Evolutionary conservation across 164 flowering plant species (phyloP).

Genomic region (Berberis thunbergii): DNA sequence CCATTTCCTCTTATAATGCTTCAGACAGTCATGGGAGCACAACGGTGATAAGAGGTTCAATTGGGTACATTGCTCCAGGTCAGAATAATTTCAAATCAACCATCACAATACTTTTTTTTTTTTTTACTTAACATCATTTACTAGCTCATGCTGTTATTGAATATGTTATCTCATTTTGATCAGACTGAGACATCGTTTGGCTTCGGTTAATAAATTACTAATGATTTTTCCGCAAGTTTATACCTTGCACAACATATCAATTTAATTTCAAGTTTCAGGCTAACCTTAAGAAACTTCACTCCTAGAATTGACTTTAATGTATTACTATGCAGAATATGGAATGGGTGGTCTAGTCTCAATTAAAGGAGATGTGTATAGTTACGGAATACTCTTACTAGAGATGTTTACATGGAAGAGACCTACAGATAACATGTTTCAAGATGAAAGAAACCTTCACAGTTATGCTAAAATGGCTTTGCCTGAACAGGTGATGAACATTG

Average conservation of each 20-base stretch:
- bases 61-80: slow-evolving; percentile 1
- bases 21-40: background rate
- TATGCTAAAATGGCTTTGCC: background rate
- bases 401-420: background rate
- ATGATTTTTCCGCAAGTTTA: too few relatives aligned
- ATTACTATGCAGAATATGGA: background rate
- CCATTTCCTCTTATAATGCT: background rate
- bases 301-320: too few relatives aligned
- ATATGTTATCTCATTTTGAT: too few relatives aligned
- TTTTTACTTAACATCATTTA: too few relatives aligned
- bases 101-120: too few relatives aligned
- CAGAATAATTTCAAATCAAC: too few relatives aligned
- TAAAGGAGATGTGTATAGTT: slow-evolving; percentile 1
- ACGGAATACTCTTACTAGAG: background rate
- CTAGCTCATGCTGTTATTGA: too few relatives aligned
- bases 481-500: background rate
- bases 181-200: too few relatives aligned
- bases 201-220: too few relatives aligned
- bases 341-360: background rate
- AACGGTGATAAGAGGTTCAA: background rate
- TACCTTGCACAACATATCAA: too few relatives aligned
- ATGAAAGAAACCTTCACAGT: background rate
- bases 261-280: too few relatives aligned
- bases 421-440: background rate
- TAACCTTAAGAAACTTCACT: too few relatives aligned